A percentile compares a stretch with the other conserved stretches of the same genome.
These are phyloP conservation scores for Metahyphopichia silvanorum DNA, from an alignment of 805 yeast genomes.

Conservation along the genomic window DNA sequence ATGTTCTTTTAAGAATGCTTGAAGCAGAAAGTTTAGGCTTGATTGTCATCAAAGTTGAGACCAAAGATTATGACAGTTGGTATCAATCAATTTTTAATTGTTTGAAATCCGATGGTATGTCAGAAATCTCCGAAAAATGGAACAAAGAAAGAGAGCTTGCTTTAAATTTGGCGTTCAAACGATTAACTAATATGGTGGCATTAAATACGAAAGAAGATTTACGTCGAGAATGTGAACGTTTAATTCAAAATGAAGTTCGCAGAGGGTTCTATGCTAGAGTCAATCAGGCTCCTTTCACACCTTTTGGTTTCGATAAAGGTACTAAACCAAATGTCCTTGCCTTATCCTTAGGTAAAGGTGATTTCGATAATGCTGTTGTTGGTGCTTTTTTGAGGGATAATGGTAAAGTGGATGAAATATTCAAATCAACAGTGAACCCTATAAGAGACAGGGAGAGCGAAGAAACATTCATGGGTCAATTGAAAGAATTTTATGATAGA, in stretches of 20 bases:
- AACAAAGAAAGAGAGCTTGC: conserved; percentile 68
- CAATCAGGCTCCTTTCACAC: conserved; percentile 92
- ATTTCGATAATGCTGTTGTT: conserved; percentile 78
- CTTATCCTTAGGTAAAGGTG: conserved; percentile 83
- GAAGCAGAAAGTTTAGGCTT: conserved; percentile 85
- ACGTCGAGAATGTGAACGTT: conserved; percentile 69
- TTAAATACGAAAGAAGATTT: conserved; percentile 80
- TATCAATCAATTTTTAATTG: conserved; percentile 41
- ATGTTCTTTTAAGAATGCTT: conserved; percentile 80
- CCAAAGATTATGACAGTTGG: conserved; percentile 43
- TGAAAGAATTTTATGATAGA: conserved; percentile 59
- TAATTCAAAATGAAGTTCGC: conserved; percentile 68
- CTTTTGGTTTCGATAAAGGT: conserved; percentile 72
- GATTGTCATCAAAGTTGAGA: conserved; percentile 58
- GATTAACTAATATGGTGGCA: conserved; percentile 63
- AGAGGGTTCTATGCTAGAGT: conserved; percentile 63
- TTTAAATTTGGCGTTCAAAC: conserved; percentile 63
- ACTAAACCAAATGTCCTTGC: conserved; percentile 83
- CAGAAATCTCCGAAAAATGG: conserved; percentile 78
- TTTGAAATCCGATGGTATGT: conserved; percentile 72
- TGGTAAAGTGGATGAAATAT: conserved; percentile 72
- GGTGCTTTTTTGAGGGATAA: conserved; percentile 76
- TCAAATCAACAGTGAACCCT: conserved; percentile 75
- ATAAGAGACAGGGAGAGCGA: conserved; percentile 43
- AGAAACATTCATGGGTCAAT: conserved; percentile 57